These are phyloP conservation scores for Mycena rebaudengoi DNA, from an alignment of 768 basidiomycete species.

Conservation along the genomic window DNA sequence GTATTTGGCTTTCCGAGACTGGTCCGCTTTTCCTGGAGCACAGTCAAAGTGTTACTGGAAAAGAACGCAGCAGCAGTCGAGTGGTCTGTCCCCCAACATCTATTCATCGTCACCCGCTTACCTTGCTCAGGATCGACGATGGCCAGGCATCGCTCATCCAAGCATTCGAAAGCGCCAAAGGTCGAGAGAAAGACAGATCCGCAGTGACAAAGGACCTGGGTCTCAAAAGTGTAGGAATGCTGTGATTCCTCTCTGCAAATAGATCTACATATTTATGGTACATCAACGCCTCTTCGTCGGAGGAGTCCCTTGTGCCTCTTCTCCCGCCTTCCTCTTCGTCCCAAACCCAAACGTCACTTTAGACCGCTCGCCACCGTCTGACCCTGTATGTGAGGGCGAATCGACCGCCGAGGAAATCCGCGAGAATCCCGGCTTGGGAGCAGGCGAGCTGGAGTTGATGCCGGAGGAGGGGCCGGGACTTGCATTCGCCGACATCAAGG, in stretches of 20 bases:
- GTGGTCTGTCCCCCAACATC: slow-evolving; percentile 64
- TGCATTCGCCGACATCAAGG: slow-evolving; percentile 49
- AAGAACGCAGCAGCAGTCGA: slow-evolving; percentile 79
- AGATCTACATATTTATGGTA: too few relatives aligned
- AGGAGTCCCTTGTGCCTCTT: slow-evolving; percentile 73
- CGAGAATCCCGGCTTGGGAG: slow-evolving; percentile 79
- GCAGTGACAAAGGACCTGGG: slow-evolving; percentile 77
- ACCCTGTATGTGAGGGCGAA: slow-evolving; percentile 59
- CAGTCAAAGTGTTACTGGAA: slow-evolving; percentile 85
- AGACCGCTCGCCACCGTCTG: slow-evolving; percentile 69
- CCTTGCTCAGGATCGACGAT: slow-evolving; percentile 77
- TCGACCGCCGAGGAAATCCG: slow-evolving; percentile 72
- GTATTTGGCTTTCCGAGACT: slow-evolving; percentile 93
- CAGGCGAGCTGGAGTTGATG: slow-evolving; percentile 62
- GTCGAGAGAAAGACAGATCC: slow-evolving; percentile 79
- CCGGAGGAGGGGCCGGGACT: slow-evolving; percentile 56
- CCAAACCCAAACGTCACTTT: slow-evolving; percentile 84
- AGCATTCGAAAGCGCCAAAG: slow-evolving; percentile 76
- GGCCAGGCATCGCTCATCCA: slow-evolving; percentile 78
- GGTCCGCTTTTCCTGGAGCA: slow-evolving; percentile 95
- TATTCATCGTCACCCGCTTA: not conserved
- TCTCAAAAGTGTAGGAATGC: slow-evolving; percentile 70
- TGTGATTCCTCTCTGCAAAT: too few relatives aligned
- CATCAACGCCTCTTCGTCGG: slow-evolving; percentile 66
- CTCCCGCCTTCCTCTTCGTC: slow-evolving; percentile 80